Base-by-base conservation (phyloP, 2,329 filamentous ascomycete species). In the Nemania bipapillata region DNA sequence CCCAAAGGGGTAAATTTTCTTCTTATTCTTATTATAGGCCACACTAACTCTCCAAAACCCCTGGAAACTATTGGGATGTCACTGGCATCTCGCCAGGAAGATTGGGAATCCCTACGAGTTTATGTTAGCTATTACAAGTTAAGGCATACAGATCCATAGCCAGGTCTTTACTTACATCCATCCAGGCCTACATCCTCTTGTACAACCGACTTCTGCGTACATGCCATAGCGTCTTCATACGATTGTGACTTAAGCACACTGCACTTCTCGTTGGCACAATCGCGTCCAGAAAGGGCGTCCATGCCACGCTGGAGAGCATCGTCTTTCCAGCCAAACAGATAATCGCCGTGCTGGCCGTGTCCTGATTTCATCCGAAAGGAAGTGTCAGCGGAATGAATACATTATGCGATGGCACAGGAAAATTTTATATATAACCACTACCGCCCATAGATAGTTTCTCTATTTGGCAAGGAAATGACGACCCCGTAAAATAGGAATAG, bases 171-270 rank as follows among this genome's bases (percentile, higher is more conserved):
- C 63, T 61, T 12, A 66, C 63, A 66, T 35, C 63, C 63, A 30
- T 66, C 50, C 52, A 66, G 56, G 22, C 63, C 63, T 32, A 66
- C 63, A 61, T 66, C 63, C 57, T 66, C 63, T 15, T 42, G 40
- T 26, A 66, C 56, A 22, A 56, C 63, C 4, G 63, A 37, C 26
- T 66, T 37, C 22, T 66, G 32, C 50, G 56, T 66, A 61, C 63
- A 66, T 28, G 56, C 56, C 63, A 66, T 66, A n/a, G 63, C 63
- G 30, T 61, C 57, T 55, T 66, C 50, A 53, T 66, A 66, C 11
- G 63, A 60, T 56, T 66, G 63, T 53, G 63, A 66, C 24, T 61
- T 61, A 37, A 66, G 63, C 35, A 50, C 63, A n/a, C 63, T 66
- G 28, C 63, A 66, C 56, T 66, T 66, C 56, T 66, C 63, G 50